Evolutionary conservation across 2,329 filamentous ascomycete species (phyloP).

Genomic region (Emmonsia crescens): DNA sequence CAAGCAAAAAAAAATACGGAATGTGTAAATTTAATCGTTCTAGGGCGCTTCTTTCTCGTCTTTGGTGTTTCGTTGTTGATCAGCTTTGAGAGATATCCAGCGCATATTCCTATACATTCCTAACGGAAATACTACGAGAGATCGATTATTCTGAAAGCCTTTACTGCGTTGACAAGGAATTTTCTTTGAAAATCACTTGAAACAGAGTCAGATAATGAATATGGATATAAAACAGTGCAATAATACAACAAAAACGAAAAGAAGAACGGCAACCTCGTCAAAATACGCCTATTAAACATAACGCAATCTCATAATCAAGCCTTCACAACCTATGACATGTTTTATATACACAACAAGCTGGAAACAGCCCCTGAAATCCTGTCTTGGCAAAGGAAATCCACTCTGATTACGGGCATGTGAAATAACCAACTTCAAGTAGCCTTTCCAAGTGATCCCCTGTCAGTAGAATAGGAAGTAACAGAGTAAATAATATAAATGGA

Average conservation of each 20-base stretch:
- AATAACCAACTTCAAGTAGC: too few species aligned
- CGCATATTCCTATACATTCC: background rate
- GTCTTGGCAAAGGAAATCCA: background rate
- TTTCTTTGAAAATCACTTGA: background rate
- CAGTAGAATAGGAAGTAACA: too few species aligned
- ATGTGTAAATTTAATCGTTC: background rate
- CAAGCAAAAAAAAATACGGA: background rate
- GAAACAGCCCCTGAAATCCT: background rate
- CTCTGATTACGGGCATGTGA: too few species aligned
- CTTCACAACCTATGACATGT: too few species aligned
- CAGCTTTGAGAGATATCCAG: background rate
- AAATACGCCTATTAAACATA: background rate
- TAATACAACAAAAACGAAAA: background rate
- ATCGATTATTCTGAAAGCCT: too few species aligned
- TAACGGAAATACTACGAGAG: background rate
- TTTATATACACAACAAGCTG: background rate
- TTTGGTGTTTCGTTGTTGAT: background rate
- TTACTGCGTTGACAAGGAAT: too few species aligned
- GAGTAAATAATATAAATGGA: background rate
- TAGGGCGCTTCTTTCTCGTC: background rate
- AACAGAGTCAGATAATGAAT: background rate
- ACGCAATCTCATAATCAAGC: background rate
- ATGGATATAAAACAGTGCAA: background rate
- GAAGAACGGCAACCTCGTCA: background rate
- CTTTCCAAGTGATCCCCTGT: too few species aligned